phyloP scores from a whole-genome alignment of 2,329 filamentous ascomycete genomes.

The Colletotrichum spinosum region DNA sequence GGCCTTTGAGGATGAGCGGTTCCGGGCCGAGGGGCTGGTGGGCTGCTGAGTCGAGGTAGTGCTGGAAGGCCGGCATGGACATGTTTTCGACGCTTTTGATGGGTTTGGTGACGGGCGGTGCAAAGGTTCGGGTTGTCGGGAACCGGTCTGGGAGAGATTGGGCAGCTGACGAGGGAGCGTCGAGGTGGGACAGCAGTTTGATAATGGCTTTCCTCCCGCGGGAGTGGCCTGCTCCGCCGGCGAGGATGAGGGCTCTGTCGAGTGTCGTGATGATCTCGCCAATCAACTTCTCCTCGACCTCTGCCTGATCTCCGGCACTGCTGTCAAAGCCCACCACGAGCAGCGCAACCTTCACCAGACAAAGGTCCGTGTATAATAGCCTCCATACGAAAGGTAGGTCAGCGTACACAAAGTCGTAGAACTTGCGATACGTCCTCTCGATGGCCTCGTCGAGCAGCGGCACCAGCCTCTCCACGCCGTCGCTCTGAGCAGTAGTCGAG shows the following conservation, averaged over 20 bases:
- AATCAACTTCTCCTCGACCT: constrained; percentile 49
- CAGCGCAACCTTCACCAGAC: constrained; percentile 68
- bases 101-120: constrained; percentile 54
- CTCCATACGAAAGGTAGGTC: constrained; percentile 77
- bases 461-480: neutral
- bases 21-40: constrained; percentile 45
- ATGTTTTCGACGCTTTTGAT: constrained; percentile 57
- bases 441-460: constrained; percentile 27
- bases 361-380: constrained; percentile 77
- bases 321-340: constrained; percentile 21
- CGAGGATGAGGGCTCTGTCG: constrained; percentile 82
- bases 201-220: constrained; percentile 66
- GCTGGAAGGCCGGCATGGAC: constrained; percentile 70
- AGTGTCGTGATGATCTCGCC: constrained; percentile 72
- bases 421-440: constrained; percentile 42
- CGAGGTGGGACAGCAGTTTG: constrained; percentile 27
- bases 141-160: constrained; percentile 39
- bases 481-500: neutral
- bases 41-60: constrained; percentile 61
- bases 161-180: neutral
- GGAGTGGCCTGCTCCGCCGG: constrained; percentile 68
- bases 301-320: neutral
- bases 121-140: constrained; percentile 45
- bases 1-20: constrained; percentile 77
- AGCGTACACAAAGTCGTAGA: constrained; percentile 77